Conservation (phyloP, 2,329 filamentous ascomycete species). For the Tolypocladium ophioglossoides region DNA sequence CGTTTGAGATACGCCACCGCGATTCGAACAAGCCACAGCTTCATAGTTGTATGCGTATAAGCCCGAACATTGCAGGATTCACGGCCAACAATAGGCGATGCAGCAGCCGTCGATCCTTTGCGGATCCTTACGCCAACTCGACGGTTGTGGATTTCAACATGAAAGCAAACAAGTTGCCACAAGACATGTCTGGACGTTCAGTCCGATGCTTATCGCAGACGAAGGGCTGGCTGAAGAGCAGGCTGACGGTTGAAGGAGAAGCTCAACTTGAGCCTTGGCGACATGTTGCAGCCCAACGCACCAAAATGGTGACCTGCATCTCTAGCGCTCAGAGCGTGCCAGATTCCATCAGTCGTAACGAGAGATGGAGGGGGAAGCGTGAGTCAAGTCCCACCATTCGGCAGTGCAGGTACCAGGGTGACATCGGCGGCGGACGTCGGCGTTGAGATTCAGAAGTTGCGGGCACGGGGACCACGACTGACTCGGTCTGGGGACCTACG, state of each 20-base stretch:
- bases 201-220: neutral
- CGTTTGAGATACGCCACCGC: neutral
- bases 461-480: neutral
- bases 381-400: neutral
- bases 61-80: neutral
- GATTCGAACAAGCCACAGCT: neutral
- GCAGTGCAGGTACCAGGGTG: neutral
- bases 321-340: neutral
- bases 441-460: neutral
- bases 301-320: neutral
- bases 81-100: neutral
- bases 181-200: too few relatives aligned
- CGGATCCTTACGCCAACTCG: neutral
- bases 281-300: neutral
- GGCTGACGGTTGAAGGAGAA: neutral
- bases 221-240: neutral
- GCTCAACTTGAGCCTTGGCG: neutral
- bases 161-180: too few relatives aligned
- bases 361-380: neutral
- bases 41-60: neutral
- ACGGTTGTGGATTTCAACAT: too few relatives aligned
- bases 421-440: neutral
- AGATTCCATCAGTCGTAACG: neutral
- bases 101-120: neutral
- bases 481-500: neutral